phyloP scores from a whole-genome alignment of 768 basidiomycete genomes.

The Macrolepiota albuminosa region DNA sequence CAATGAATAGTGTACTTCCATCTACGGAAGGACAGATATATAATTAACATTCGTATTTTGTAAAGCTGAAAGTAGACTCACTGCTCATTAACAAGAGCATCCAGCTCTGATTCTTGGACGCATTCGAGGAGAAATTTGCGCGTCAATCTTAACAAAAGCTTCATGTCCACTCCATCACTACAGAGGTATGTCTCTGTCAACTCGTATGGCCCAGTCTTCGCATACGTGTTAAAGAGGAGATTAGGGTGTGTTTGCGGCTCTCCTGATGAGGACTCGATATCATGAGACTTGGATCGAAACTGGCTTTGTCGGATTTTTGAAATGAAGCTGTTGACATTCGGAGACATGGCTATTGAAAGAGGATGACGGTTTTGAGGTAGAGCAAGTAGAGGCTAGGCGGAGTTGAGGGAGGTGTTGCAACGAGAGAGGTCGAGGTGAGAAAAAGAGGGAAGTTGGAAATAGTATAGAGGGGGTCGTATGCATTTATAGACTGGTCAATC shows the following conservation, averaged over 20 bases:
- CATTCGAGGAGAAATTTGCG: constrained; percentile 46
- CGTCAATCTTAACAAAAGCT: constrained; percentile 51
- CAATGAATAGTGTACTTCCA: constrained; percentile 61
- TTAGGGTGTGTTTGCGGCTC: constrained; percentile 35
- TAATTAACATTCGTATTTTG: neutral
- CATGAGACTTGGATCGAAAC: constrained; percentile 19
- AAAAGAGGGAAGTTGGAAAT: neutral
- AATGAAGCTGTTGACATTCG: constrained; percentile 40
- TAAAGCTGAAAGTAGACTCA: constrained; percentile 30
- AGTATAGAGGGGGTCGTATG: neutral
- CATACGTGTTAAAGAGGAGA: constrained; percentile 21
- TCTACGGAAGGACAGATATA: constrained; percentile 27
- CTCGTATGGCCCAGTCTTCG: constrained; percentile 23
- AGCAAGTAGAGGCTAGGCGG: constrained; percentile 7
- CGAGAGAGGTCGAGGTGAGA: neutral
- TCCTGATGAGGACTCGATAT: constrained; percentile 32
- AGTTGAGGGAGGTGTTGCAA: constrained; percentile 1
- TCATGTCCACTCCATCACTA: constrained; percentile 56
- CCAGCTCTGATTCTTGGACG: constrained; percentile 42
- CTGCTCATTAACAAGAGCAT: constrained; percentile 67
- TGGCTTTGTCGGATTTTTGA: constrained; percentile 43
- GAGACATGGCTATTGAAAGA: constrained; percentile 18
- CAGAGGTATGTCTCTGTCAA: constrained; percentile 50
- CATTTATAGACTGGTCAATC: constrained; percentile 1
- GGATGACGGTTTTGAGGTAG: constrained; percentile 8